These are phyloP conservation scores for Termitomyces sp. DNA, from an alignment of 1,284 basidiomycete genomes.

Conservation along the genomic window DNA sequence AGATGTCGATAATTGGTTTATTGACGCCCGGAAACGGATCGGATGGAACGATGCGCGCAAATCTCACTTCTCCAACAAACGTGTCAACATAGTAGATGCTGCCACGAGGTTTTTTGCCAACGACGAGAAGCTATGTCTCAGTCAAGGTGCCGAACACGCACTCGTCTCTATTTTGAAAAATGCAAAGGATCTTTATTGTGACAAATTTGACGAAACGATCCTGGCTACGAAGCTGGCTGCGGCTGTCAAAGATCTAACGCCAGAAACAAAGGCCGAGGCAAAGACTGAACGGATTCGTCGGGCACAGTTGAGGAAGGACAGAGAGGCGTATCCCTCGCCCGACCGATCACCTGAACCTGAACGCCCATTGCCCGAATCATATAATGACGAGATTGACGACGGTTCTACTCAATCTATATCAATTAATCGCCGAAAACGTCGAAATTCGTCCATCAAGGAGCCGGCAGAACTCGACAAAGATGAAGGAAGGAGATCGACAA, in stretches of 20 bases:
- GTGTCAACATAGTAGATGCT: conserved; percentile 34
- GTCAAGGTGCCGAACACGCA: conserved; percentile 24
- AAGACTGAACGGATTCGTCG: conserved; percentile 6
- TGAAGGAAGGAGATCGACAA: background rate
- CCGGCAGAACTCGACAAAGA: background rate
- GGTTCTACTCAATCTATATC: background rate
- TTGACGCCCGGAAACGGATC: conserved; percentile 42
- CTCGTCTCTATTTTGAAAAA: conserved; percentile 32
- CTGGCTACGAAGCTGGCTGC: conserved; percentile 25
- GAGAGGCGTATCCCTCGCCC: conserved; percentile 16
- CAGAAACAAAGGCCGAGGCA: conserved; percentile 15
- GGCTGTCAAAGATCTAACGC: conserved; percentile 24
- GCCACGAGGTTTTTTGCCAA: conserved; percentile 36
- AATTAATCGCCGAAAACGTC: conserved; percentile 4
- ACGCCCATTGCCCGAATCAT: background rate
- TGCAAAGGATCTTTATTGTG: conserved; percentile 30
- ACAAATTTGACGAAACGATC: conserved; percentile 23
- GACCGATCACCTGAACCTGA: conserved; percentile 18
- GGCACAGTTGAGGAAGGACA: conserved; percentile 3
- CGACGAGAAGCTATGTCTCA: conserved; percentile 23
- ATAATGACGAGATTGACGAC: background rate
- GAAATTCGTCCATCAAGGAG: too few species aligned
- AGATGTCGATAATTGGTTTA: conserved; percentile 46
- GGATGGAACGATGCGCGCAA: conserved; percentile 46
- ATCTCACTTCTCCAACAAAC: conserved; percentile 33